phyloP scores from a whole-genome alignment of 2,329 filamentous ascomycete species.

The Conoideocrella luteorostrata region DNA sequence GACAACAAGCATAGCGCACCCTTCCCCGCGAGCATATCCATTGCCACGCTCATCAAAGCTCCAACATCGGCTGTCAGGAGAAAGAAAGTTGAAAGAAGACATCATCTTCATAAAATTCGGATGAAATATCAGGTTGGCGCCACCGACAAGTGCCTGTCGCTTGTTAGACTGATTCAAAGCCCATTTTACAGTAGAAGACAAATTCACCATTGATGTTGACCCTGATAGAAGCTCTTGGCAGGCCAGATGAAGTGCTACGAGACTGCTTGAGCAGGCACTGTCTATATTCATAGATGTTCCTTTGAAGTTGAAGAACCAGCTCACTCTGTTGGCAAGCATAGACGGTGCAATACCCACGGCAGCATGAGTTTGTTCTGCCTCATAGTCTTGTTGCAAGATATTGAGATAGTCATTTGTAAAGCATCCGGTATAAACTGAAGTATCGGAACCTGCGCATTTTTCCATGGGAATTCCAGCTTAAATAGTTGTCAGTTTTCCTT shows the following conservation, averaged over 20 bases:
- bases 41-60: constrained; percentile 27
- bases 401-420: no score
- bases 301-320: constrained; percentile 23
- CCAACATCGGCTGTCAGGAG: constrained; percentile 18
- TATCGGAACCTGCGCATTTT: no score
- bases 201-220: no score
- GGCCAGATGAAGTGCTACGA: constrained; percentile 20
- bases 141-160: constrained; percentile 28
- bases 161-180: no score
- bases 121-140: constrained; percentile 27
- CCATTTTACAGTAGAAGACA: no score
- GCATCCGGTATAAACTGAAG: no score
- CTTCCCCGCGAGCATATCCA: constrained; percentile 29
- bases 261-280: constrained; percentile 16
- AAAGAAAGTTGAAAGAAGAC: constrained; percentile 15
- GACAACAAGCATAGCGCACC: constrained; percentile 22
- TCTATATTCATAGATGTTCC: constrained; percentile 30
- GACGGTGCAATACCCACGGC: no score
- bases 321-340: neutral
- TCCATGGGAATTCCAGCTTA: no score
- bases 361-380: no score
- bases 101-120: constrained; percentile 15
- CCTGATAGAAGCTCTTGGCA: constrained; percentile 22
- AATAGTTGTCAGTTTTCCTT: no score
- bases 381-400: no score